A percentile compares a stretch with the other conserved stretches of the same genome.
Evolutionary conservation across 1,139 yeast species (phyloP).

Genomic region (Debaryomyces coudertii): DNA sequence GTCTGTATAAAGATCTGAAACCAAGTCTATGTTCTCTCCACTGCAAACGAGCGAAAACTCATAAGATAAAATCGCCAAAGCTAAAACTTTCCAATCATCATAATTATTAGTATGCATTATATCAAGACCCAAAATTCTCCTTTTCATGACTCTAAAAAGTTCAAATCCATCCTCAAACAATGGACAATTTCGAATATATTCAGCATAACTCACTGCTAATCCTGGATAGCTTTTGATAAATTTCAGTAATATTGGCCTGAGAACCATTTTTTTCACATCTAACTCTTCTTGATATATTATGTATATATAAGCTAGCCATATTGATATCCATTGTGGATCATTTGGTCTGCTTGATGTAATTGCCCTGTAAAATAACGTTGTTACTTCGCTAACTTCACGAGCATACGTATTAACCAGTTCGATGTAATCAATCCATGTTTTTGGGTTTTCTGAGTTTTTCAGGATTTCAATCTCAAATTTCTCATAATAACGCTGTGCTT

Average conservation of each 20-base stretch:
- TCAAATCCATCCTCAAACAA: conserved; percentile 16
- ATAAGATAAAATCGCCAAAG: conserved; percentile 30
- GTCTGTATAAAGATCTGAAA: conserved; percentile 15
- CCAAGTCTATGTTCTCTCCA: conserved; percentile 15
- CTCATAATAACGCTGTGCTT: conserved; percentile 30
- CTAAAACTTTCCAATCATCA: conserved; percentile 42
- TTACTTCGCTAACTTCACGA: conserved; percentile 16
- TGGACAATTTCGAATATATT: conserved; percentile 28
- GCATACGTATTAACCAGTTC: conserved; percentile 28
- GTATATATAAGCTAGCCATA: conserved; percentile 37
- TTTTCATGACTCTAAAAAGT: conserved; percentile 13
- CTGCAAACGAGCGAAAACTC: conserved; percentile 17
- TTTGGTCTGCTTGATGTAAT: conserved; percentile 11
- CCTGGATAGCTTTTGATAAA: conserved; percentile 28
- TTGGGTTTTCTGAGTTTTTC: conserved; percentile 20
- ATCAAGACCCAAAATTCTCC: conserved; percentile 21
- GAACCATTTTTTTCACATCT: not conserved
- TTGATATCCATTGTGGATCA: conserved; percentile 23
- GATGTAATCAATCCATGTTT: conserved; percentile 39
- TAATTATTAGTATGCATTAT: conserved; percentile 24
- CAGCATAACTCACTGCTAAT: conserved; percentile 33
- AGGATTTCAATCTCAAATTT: conserved; percentile 26
- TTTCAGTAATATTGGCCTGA: conserved; percentile 20
- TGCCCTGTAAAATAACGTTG: conserved; percentile 29
- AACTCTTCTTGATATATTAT: conserved; percentile 21